Percentiles rank a stretch among this genome's conserved stretches.
Evolutionary conservation across 192 early-diverging fungal genomes (phyloP).

Genomic region (Rhizoclosmatium globosum): DNA sequence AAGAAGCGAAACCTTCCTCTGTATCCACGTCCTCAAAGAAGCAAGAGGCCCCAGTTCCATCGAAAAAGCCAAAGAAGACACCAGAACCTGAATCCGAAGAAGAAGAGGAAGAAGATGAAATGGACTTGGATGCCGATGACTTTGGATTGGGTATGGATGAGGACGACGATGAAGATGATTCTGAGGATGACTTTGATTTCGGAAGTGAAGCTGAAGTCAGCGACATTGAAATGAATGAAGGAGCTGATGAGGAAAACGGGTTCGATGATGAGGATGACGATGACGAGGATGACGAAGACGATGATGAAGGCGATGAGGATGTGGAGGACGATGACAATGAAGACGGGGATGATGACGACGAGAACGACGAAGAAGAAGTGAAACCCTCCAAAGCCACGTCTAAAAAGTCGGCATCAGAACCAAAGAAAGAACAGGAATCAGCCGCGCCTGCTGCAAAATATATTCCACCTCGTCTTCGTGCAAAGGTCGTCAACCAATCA

Average conservation of each 20-base stretch:
- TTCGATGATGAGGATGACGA: slow-evolving; percentile 17
- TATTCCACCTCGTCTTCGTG: slow-evolving; percentile 88
- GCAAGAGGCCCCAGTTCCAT: neutral
- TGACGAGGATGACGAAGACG: slow-evolving; percentile 16
- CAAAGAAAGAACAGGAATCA: neutral
- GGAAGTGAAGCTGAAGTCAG: slow-evolving; percentile 12
- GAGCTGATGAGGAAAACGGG: neutral
- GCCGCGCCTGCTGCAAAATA: slow-evolving; percentile 67
- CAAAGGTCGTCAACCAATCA: slow-evolving; percentile 52
- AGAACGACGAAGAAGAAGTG: neutral
- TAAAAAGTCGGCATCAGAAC: neutral
- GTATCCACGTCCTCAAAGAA: neutral
- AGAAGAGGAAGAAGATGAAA: slow-evolving; percentile 15
- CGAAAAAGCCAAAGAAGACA: neutral
- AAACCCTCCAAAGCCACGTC: slow-evolving; percentile 4
- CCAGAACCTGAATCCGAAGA: slow-evolving; percentile 18
- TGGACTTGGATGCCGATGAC: slow-evolving; percentile 27
- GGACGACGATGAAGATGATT: slow-evolving; percentile 26
- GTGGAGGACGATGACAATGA: neutral
- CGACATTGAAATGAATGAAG: slow-evolving; percentile 5
- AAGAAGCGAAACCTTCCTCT: neutral
- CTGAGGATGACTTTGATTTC: slow-evolving; percentile 33
- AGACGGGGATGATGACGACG: neutral
- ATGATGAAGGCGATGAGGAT: slow-evolving; percentile 30
- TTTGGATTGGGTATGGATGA: neutral